Conservation (phyloP, 331 rosid species). For the Telfairia occidentalis region DNA sequence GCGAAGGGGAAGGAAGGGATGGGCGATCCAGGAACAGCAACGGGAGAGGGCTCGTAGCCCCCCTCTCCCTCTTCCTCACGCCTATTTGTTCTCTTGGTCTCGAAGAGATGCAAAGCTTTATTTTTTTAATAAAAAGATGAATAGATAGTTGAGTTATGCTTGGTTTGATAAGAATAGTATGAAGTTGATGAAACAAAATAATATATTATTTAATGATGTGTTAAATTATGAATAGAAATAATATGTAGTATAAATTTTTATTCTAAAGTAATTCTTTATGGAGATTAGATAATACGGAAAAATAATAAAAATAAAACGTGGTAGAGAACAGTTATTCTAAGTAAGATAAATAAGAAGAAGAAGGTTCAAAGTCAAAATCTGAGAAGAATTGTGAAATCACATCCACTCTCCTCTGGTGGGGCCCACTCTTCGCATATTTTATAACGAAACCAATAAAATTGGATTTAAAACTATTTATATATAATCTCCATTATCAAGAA, state of each 20-base stretch:
- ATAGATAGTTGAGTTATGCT: too few relatives aligned
- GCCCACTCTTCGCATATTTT: background rate
- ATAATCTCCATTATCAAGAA: background rate
- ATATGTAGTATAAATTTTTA: too few relatives aligned
- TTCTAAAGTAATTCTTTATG: too few relatives aligned
- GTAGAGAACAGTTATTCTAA: background rate
- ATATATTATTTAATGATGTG: too few relatives aligned
- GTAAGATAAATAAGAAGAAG: background rate
- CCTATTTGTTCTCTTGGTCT: background rate
- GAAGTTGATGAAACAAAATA: too few relatives aligned
- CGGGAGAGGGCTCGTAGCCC: slow-evolving; percentile 1
- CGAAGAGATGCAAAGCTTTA: background rate
- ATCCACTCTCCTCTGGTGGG: background rate
- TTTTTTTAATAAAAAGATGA: background rate
- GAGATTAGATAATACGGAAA: too few relatives aligned
- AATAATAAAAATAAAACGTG: background rate
- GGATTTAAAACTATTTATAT: slow-evolving; percentile 4
- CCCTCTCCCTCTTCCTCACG: slow-evolving; percentile 1
- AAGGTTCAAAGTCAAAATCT: background rate
- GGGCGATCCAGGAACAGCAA: background rate
- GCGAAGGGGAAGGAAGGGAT: background rate
- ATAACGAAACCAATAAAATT: background rate
- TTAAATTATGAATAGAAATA: too few relatives aligned
- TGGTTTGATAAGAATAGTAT: too few relatives aligned
- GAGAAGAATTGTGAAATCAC: background rate